phyloP scores from a whole-genome alignment of 2,329 filamentous ascomycete genomes.

The Volutella citrinella region DNA sequence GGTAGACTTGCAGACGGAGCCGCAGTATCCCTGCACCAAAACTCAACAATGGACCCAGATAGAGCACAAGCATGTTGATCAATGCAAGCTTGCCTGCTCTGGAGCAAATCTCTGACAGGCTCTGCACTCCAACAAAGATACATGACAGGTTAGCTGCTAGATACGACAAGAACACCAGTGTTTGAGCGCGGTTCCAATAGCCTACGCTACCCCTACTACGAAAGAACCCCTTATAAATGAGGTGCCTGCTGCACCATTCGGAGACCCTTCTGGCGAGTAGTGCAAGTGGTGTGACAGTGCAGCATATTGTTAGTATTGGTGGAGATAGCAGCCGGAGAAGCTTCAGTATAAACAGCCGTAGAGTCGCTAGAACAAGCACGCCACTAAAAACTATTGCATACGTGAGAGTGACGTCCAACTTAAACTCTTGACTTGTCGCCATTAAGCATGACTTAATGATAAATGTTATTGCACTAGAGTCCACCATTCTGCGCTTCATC shows the following conservation, averaged over 20 bases:
- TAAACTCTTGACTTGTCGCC: neutral
- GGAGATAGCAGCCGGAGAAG: neutral
- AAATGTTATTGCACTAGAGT: neutral
- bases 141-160: constrained; percentile 7
- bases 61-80: constrained; percentile 6
- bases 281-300: neutral
- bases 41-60: constrained; percentile 6
- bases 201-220: constrained; percentile 6
- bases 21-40: constrained; percentile 6
- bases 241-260: neutral
- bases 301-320: neutral
- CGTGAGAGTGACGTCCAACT: neutral
- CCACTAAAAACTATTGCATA: neutral
- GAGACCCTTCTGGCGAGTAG: neutral
- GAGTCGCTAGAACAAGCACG: neutral
- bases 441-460: neutral
- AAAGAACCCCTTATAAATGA: neutral
- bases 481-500: no score
- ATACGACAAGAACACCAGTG: constrained; percentile 2
- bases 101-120: constrained; percentile 1
- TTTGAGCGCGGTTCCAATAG: constrained; percentile 3
- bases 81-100: constrained; percentile 8
- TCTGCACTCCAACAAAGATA: constrained; percentile 4
- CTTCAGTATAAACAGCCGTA: neutral
- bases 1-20: constrained; percentile 5